These are phyloP conservation scores for Posidonia australis DNA, from an alignment of 106 monocot genomes.

Conservation along the genomic window DNA sequence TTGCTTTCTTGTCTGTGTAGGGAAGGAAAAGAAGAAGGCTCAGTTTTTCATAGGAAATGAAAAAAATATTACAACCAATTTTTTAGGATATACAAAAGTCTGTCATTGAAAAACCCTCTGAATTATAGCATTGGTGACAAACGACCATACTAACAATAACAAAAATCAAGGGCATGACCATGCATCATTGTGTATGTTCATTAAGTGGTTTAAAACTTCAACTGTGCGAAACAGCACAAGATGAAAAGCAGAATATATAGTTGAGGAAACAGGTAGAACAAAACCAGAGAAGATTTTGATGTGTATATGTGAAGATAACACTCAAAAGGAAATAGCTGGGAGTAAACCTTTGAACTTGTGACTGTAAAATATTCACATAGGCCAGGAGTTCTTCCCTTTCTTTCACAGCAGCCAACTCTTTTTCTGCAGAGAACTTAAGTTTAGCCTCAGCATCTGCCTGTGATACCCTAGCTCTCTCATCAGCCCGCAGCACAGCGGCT, in stretches of 20 bases:
- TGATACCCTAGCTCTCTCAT: conserved; percentile 78
- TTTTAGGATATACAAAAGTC: no score
- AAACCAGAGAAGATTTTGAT: background rate
- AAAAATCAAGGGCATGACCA: no score
- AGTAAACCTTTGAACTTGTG: conserved; percentile 70
- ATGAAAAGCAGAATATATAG: background rate
- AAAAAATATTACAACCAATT: background rate
- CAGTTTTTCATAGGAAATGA: background rate
- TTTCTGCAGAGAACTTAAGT: conserved; percentile 54
- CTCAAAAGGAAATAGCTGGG: no score
- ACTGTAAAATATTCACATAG: conserved; percentile 57
- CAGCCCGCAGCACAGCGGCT: conserved; percentile 84
- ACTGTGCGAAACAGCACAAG: no score
- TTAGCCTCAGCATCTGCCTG: conserved; percentile 49
- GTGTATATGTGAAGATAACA: background rate
- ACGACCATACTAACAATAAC: no score
- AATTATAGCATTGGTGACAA: no score
- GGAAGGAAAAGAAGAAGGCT: background rate
- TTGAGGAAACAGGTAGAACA: background rate
- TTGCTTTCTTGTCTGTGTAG: conserved; percentile 50
- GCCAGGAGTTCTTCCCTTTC: conserved; percentile 84
- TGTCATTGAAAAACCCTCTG: no score
- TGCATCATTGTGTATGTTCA: no score
- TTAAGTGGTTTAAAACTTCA: no score
- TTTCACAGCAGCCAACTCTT: conserved; percentile 41